Evolutionary conservation across 2,329 filamentous ascomycete species (phyloP), one percentile per base, ranked within the genome.

Genomic region (Fonsecaea multimorphosa): DNA sequence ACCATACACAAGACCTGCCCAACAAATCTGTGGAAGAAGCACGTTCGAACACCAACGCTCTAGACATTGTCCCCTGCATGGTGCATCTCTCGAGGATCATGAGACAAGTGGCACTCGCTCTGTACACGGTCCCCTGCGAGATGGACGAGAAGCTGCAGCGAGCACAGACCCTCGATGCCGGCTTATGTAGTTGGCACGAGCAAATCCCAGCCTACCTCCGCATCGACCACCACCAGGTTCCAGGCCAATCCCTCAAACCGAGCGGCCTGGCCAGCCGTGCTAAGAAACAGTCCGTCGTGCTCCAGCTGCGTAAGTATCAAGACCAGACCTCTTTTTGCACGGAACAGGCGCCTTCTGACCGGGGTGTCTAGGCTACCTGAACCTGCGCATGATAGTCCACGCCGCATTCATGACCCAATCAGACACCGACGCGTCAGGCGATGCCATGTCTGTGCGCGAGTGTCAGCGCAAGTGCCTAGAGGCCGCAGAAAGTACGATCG

Each of bases 1-100:
- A 82, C 61, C 82, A 84, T 64, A 83, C 82, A 58, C 77, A 82
- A 31, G 74, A 71, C 14, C 72, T 78, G n/a, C 77, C 77, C 1
- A 71, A 72, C 5, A 67, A 76, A 24, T 73, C 78, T 58, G 71
- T 75, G 27, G 75, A 75, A 0, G 75, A 78, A 68, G 9, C 59
- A 55, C 22, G 27, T 3, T 54, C 54, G 34, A 38, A 14, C 29
- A 36, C 52, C 32, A 29, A 53, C 51, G 24, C 44, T 34, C 75
- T 74, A 53, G 73, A 76, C 27, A 79, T 81, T 11, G 77, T 80
- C n/a, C 75, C 77, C 0, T 77, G 74, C 69, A 80, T 79, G 78
- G 74, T 79, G 27, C 76, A 76, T 14, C 75, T 80, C 29, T 76
- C 78, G 1, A 74, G 76, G 44, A 79, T 80, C 2, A 80, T 78